phyloP scores from a whole-genome alignment of 331 rosid species.

The Malus hybrid region DNA sequence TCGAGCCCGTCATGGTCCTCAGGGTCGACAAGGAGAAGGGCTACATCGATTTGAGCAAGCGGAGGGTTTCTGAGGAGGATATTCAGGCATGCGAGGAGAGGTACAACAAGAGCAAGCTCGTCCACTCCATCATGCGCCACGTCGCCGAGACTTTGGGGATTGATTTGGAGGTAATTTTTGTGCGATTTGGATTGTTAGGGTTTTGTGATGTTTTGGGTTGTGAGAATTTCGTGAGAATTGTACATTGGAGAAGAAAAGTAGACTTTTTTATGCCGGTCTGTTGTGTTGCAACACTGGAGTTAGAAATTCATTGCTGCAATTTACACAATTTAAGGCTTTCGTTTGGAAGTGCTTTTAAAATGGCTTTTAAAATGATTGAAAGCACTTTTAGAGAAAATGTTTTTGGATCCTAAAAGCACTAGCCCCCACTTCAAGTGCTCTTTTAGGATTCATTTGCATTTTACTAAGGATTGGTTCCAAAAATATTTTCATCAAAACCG shows the following conservation, averaged over 20 bases:
- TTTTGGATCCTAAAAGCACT: no score
- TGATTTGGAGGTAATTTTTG: conserved; percentile 66
- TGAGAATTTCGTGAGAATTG: background rate
- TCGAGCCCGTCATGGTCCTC: conserved; percentile 95
- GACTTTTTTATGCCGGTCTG: background rate
- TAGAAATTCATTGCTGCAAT: no score
- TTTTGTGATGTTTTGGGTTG: background rate
- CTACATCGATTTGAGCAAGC: conserved; percentile 88
- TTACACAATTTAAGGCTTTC: no score
- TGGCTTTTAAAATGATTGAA: no score
- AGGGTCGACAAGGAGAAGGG: conserved; percentile 96
- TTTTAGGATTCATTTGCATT: no score
- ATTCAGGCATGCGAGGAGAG: conserved; percentile 85
- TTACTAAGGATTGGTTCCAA: no score
- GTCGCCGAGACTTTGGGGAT: conserved; percentile 72
- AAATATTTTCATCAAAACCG: no score
- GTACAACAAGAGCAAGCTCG: conserved; percentile 96
- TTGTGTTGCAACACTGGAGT: no score
- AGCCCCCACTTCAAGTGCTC: no score
- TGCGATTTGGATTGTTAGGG: background rate
- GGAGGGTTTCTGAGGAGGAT: conserved; percentile 94
- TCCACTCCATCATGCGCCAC: conserved; percentile 95
- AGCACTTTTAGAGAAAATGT: no score
- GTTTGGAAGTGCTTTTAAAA: no score
- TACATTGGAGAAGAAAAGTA: background rate